A percentile compares a stretch with the other conserved stretches of the same genome.
Evolutionary conservation across 805 yeast species (phyloP).

Genomic region (Nakazawaea laoshanensis): DNA sequence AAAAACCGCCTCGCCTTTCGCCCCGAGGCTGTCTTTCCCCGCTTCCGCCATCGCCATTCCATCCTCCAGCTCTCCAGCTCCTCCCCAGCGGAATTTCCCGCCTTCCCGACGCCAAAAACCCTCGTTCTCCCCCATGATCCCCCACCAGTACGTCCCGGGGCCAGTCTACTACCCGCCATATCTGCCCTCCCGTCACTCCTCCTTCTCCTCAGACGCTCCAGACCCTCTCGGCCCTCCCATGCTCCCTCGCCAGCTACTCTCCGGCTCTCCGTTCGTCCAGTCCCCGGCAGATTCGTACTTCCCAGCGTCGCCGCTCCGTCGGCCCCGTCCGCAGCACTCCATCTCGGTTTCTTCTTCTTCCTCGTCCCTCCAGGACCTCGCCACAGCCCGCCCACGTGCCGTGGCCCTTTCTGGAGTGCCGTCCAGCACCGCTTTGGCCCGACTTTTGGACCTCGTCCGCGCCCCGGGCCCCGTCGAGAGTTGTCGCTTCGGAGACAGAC

Average conservation of each 20-base stretch:
- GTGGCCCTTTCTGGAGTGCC: not conserved
- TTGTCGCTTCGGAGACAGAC: conserved; percentile 29
- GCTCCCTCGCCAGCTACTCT: conserved; percentile 53
- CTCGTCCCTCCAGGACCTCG: conserved; percentile 9
- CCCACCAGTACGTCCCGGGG: not conserved
- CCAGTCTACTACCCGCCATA: no score
- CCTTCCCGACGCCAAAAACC: no score
- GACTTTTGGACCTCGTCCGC: conserved; percentile 36
- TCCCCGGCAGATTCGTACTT: conserved; percentile 19
- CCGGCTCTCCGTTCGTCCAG: conserved; percentile 52
- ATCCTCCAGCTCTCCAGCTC: no score
- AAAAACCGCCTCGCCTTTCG: no score
- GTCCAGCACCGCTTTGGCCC: conserved; percentile 15
- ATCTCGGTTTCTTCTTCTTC: conserved; percentile 10
- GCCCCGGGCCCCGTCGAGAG: conserved; percentile 61
- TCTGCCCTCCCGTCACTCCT: no score
- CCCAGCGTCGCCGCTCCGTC: no score
- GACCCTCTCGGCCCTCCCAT: conserved; percentile 56
- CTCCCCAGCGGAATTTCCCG: no score
- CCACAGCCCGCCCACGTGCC: not conserved
- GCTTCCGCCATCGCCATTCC: no score
- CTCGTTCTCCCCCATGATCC: conserved; percentile 2
- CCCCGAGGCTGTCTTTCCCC: no score
- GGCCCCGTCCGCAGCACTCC: no score
- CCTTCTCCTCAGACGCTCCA: conserved; percentile 26